Base-by-base conservation (phyloP, 2,329 filamentous ascomycete genomes). In the Cladosporium austrohemisphaericum region DNA sequence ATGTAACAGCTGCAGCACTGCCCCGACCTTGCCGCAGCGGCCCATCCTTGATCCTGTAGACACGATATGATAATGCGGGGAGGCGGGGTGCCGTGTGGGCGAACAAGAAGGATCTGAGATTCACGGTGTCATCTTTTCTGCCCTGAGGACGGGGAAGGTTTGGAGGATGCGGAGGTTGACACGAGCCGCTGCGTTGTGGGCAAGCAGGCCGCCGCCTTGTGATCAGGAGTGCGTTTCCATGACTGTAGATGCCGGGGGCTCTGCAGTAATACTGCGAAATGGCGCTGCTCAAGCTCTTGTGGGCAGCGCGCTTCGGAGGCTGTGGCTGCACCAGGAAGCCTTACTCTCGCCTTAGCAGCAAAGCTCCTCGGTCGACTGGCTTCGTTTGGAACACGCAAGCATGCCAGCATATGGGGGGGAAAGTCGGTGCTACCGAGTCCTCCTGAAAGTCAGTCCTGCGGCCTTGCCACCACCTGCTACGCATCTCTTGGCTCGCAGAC, bases 281-380 rank as follows among this genome's bases (percentile, higher is more conserved):
- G 33, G 26, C 25, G 23, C 22, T 28, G 10, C 7, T 22, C 44
- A 38, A 28, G 44, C 33, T 38, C 36, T 14, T 23, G 19, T 38
- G 36, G 36, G 19, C 36, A 20, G 19, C 20, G 43, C 43, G 22
- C 43, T 46, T 36, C 16, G 32, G 18, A 14, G 31, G 32, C 9
- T 38, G 44, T 47, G 44, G 44, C 44, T 28, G 44, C 33, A 20
- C 33, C 44, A 38, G 25, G 18, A 22, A 31, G 25, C 37, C 25
- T 28, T 41, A 28, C 23, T 31, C 11, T 28, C n/a, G 23, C 25
- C 44, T 47, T 47, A 47, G 44, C 44, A 37, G 29, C 32, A 35
- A 45, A 45, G 19, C 23, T 35, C 29, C 41, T 47, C 44, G 44
- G 44, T 28, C 44, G 32, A 47, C 25, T 37, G 44, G 33, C 44